Conservation (phyloP, 2,329 filamentous ascomycete genomes). For the Fusarium sp. region DNA sequence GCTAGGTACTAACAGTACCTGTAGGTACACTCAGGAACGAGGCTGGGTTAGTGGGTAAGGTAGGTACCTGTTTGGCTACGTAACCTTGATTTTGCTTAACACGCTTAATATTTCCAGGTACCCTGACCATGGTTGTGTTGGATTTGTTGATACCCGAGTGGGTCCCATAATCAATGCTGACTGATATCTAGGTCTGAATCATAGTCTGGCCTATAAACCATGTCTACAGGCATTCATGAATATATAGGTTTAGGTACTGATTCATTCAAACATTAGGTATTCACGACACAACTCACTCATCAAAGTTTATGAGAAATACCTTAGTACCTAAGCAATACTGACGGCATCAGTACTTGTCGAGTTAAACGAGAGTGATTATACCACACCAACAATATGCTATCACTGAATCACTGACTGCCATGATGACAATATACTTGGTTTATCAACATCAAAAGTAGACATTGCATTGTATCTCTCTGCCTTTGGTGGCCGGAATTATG, state of each 20-base stretch:
- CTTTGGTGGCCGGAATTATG: background rate
- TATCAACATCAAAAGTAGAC: background rate
- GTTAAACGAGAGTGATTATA: background rate
- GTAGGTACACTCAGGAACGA: background rate
- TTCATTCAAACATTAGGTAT: background rate
- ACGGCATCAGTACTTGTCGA: background rate
- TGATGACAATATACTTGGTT: background rate
- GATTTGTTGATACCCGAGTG: slow-evolving; percentile 28
- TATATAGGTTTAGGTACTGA: background rate
- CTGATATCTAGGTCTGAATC: slow-evolving; percentile 1
- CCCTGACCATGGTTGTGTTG: background rate
- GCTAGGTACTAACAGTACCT: background rate
- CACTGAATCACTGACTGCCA: background rate
- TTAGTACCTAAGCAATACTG: background rate
- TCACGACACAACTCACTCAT: background rate
- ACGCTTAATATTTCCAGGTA: slow-evolving; percentile 10
- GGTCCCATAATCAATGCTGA: slow-evolving; percentile 17
- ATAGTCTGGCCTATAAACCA: background rate
- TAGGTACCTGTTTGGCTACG: slow-evolving; percentile 19
- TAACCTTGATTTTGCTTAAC: slow-evolving; percentile 19
- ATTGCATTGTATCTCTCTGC: background rate
- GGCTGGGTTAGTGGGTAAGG: background rate
- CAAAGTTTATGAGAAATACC: background rate
- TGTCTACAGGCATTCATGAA: background rate
- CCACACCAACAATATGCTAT: background rate